These are phyloP conservation scores for Stemphylium lycopersici DNA, from an alignment of 2,329 filamentous ascomycete genomes.

Conservation along the genomic window DNA sequence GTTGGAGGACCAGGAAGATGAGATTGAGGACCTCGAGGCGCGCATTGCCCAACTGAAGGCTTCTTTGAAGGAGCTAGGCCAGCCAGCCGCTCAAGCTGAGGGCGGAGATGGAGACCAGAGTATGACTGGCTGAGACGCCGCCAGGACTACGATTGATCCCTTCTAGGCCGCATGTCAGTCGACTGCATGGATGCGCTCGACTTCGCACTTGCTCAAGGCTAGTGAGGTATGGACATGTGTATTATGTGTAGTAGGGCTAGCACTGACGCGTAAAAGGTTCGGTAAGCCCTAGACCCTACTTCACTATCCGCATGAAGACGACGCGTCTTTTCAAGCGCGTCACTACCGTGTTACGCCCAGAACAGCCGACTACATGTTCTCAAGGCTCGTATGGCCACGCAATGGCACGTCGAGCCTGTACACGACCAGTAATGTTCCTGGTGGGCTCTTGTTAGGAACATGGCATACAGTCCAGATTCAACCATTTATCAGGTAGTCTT, in stretches of 20 bases:
- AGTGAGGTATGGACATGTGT: slow-evolving; percentile 7
- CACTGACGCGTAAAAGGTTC: slow-evolving; percentile 2
- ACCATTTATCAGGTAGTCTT: no score
- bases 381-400: no score
- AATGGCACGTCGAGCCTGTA: no score
- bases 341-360: no score
- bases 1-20: slow-evolving; percentile 71
- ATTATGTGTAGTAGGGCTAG: background rate
- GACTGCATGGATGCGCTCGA: slow-evolving; percentile 43
- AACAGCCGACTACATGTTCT: no score
- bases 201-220: slow-evolving; percentile 25
- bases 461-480: no score
- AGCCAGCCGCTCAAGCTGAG: slow-evolving; percentile 25
- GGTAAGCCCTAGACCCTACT: no score
- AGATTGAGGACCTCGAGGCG: slow-evolving; percentile 70
- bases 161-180: slow-evolving; percentile 29
- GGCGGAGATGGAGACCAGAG: slow-evolving; percentile 37
- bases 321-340: no score
- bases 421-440: no score
- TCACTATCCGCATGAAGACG: no score
- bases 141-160: slow-evolving; percentile 37
- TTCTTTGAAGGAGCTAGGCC: slow-evolving; percentile 41
- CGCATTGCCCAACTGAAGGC: slow-evolving; percentile 66
- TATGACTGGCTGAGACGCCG: slow-evolving; percentile 45
- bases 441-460: no score